Evolutionary conservation across 73 alveolate genomes (phyloP).

Genomic region (Paramecium octaurelia): DNA sequence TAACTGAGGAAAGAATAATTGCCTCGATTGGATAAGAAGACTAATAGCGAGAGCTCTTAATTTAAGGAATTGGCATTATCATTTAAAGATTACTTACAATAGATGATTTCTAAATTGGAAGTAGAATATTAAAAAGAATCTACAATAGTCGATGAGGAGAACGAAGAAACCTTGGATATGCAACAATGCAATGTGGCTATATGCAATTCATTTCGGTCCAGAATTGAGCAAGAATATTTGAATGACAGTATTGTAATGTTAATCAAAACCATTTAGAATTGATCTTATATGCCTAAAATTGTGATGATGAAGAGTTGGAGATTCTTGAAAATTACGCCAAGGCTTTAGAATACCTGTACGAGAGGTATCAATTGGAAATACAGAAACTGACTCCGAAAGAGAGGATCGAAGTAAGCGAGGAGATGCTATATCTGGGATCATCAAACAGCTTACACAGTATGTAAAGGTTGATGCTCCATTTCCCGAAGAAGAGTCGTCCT

Average conservation of each 20-base stretch:
- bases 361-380: not conserved
- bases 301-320: constrained; percentile 15
- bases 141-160: not conserved
- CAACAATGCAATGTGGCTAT: not conserved
- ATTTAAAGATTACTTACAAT: not conserved
- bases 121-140: not conserved
- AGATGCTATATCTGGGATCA: not conserved
- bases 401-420: not conserved
- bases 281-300: not conserved
- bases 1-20: not conserved
- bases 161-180: constrained; percentile 7
- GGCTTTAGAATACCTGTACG: not conserved
- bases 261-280: constrained; percentile 3
- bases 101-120: not conserved
- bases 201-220: not conserved
- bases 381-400: not conserved
- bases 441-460: not conserved
- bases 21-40: not conserved
- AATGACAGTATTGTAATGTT: not conserved
- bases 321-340: not conserved
- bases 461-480: constrained; percentile 38
- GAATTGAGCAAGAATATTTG: not conserved
- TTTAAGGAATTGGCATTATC: not conserved
- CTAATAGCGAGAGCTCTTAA: not conserved
- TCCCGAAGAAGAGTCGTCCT: not conserved